A percentile compares a stretch with the other conserved stretches of the same genome.
phyloP scores from a whole-genome alignment of 495 filamentous ascomycete species.

The Trichocladium uniseriatum region DNA sequence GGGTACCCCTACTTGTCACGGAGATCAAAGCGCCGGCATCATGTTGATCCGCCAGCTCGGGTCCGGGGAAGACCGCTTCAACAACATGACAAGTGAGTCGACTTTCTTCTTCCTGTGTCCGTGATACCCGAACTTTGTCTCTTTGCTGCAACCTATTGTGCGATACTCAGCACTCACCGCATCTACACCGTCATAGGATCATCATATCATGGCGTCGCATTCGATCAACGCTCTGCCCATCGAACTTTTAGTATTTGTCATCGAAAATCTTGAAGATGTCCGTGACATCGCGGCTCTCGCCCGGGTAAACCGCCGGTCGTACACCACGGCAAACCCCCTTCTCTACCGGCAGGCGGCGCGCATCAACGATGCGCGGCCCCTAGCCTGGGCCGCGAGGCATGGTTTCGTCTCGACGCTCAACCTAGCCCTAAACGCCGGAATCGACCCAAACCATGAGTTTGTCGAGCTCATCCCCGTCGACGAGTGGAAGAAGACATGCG shows the following conservation, averaged over 20 bases:
- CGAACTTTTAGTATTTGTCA: conserved; percentile 23
- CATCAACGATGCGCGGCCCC: conserved; percentile 11
- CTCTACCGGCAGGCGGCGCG: conserved; percentile 22
- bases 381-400: conserved; percentile 23
- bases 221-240: conserved; percentile 13
- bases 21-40: too few relatives aligned
- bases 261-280: conserved; percentile 19
- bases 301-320: conserved; percentile 10
- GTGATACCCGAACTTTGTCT: too few relatives aligned
- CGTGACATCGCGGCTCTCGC: conserved; percentile 22
- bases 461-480: conserved; percentile 7
- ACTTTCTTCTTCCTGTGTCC: too few relatives aligned
- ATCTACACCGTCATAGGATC: background rate
- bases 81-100: too few relatives aligned
- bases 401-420: conserved; percentile 18
- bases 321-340: conserved; percentile 15
- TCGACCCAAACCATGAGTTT: conserved; percentile 20
- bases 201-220: background rate
- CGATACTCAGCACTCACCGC: background rate
- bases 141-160: too few relatives aligned
- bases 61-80: too few relatives aligned
- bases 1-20: too few relatives aligned
- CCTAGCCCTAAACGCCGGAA: conserved; percentile 19
- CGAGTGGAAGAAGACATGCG: too few relatives aligned
- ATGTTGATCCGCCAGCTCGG: too few relatives aligned